Base-by-base conservation (phyloP, 345 rosid genomes). In the Populus alba region DNA sequence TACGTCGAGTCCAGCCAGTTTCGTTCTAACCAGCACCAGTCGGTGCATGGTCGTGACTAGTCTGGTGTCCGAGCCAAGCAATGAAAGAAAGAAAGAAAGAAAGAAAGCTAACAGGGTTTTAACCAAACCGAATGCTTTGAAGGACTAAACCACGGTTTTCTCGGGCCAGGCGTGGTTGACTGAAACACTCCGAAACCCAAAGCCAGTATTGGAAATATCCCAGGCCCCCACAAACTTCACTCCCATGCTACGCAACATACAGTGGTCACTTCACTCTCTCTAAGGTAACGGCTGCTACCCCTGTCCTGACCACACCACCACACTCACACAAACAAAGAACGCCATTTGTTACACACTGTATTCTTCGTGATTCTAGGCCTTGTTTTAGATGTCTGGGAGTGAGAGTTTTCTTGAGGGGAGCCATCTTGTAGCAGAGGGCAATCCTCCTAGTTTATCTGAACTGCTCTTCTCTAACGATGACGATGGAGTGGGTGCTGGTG, bases 91-190 rank as follows among this genome's bases (percentile, higher is more conserved):
- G 16, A 12, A 43, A 72, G 16, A 12, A 13, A 18, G 11, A 69
- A 43, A 3, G 13, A 71, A 51, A 12, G 22, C 43, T 7, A 51
- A 6, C 31, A 13, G 25, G 18, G 22, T 9, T 66, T 33, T 31
- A 47, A 66, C 70, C 70, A 73, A 73, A 67, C 16, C 45, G 12
- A 77, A 77, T 70, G 90, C 92, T 81, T 92, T 82, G 94, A 83
- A 83, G 80, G 78, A 81, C 88, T 83, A 86, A 85, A 85, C 92
- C 91, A 90, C 92, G 92, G 92, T 87, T 89, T 88, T 89, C 97
- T 90, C 86, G 97, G 94, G 94, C 85, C 79, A 81, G 76, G 91
- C 83, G 88, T 87, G 85, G 87, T 92, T 92, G 94, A 90, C 97
- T 81, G 81, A 77, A 82, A 37, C 75, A 57, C 77, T 73, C 80